Conservation (phyloP, 2,329 filamentous ascomycete species). For the Microsporum audouinii region DNA sequence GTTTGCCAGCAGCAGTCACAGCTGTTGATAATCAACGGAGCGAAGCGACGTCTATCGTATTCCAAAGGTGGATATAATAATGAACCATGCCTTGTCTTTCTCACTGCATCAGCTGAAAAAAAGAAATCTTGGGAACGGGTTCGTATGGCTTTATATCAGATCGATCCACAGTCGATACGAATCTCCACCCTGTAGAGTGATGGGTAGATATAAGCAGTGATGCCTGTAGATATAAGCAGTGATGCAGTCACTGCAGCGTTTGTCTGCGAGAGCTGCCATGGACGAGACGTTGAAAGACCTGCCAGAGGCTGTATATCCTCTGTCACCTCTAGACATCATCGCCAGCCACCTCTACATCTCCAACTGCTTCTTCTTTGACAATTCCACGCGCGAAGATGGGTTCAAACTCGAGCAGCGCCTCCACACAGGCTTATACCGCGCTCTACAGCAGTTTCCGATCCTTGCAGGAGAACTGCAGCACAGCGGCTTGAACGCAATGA, state of each 20-base stretch:
- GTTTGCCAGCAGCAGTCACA: not conserved
- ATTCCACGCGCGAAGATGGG: not conserved
- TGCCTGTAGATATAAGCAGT: not conserved
- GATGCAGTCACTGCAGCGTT: not conserved
- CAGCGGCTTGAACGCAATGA: conserved; percentile 1
- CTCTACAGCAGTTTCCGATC: conserved; percentile 1
- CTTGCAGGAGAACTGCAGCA: not conserved
- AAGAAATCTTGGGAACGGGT: no score
- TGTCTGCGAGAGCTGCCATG: not conserved
- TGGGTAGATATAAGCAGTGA: no score
- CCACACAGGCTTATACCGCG: not conserved
- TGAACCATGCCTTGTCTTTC: no score
- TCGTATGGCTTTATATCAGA: no score
- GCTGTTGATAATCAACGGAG: not conserved
- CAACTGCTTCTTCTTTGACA: conserved; percentile 3
- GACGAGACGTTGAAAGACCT: not conserved
- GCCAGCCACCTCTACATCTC: conserved; percentile 3
- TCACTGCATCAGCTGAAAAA: no score
- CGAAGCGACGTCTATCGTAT: no score
- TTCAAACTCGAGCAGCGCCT: not conserved
- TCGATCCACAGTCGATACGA: no score
- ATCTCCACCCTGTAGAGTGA: no score
- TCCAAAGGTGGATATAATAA: no score
- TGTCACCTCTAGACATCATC: conserved; percentile 4
- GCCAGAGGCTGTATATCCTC: not conserved